These are phyloP conservation scores for Seminavis robusta DNA, from an alignment of 108 stramenopile species.

Conservation along the genomic window DNA sequence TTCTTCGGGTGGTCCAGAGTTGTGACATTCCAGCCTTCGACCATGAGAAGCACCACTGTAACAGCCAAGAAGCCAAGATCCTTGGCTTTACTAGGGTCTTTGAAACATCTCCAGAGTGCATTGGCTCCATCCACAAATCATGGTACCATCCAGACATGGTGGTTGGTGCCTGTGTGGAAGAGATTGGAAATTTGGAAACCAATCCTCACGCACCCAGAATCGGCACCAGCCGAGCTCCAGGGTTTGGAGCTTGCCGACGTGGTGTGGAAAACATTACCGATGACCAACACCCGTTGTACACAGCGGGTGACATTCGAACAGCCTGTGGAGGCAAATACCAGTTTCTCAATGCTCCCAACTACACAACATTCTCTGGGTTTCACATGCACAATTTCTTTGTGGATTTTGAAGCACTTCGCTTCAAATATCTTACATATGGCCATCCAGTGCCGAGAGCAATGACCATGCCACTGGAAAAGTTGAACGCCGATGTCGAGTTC, in stretches of 20 bases:
- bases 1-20: conserved; percentile 41
- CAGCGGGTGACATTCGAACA: conserved; percentile 19
- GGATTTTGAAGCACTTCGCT: conserved; percentile 18
- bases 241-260: too few species aligned
- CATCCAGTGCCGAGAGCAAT: too few species aligned
- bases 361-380: conserved; percentile 29
- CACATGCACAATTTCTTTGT: conserved; percentile 60
- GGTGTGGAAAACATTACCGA: neutral
- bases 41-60: neutral
- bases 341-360: too few species aligned
- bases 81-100: neutral
- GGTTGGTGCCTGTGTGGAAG: conserved; percentile 42
- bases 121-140: neutral
- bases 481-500: too few species aligned
- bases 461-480: too few species aligned
- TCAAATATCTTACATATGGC: conserved; percentile 50
- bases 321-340: too few species aligned
- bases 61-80: neutral
- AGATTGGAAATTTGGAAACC: neutral
- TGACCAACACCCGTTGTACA: conserved; percentile 11
- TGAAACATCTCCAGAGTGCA: neutral
- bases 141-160: conserved; percentile 47
- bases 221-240: too few species aligned
- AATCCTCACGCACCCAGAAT: neutral
- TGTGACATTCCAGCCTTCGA: conserved; percentile 32